Percentiles rank a stretch among this genome's conserved stretches.
Evolutionary conservation across 2,329 filamentous ascomycete genomes (phyloP).

Genomic region (Fusarium dimerum): DNA sequence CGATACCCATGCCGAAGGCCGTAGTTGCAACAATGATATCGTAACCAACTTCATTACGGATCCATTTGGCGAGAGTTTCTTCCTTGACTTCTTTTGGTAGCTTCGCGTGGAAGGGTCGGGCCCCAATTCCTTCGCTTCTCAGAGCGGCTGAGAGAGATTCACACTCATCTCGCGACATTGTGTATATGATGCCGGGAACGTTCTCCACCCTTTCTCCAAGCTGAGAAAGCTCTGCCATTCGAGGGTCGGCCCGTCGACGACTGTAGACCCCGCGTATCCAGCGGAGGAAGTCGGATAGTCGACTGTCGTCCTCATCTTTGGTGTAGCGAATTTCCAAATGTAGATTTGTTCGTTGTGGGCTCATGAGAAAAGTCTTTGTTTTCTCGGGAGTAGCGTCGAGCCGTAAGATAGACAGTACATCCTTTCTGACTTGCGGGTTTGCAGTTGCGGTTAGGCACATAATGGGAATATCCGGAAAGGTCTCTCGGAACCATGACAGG

Average conservation of each 20-base stretch:
- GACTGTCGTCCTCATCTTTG: slow-evolving; percentile 70
- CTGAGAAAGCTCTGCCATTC: slow-evolving; percentile 59
- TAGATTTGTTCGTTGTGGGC: slow-evolving; percentile 79
- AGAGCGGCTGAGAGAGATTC: slow-evolving; percentile 69
- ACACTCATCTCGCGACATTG: slow-evolving; percentile 72
- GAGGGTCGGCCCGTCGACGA: slow-evolving; percentile 62
- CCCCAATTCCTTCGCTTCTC: slow-evolving; percentile 68
- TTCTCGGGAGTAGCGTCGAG: slow-evolving; percentile 59
- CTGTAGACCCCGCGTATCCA: slow-evolving; percentile 77
- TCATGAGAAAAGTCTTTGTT: slow-evolving; percentile 79
- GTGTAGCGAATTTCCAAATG: slow-evolving; percentile 90
- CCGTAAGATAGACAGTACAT: slow-evolving; percentile 76
- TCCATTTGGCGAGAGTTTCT: slow-evolving; percentile 70
- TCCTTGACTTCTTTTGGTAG: slow-evolving; percentile 69
- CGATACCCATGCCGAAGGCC: slow-evolving; percentile 97
- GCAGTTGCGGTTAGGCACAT: slow-evolving; percentile 94
- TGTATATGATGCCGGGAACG: slow-evolving; percentile 79
- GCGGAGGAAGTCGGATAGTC: slow-evolving; percentile 70
- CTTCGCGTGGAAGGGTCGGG: slow-evolving; percentile 72
- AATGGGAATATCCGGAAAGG: slow-evolving; percentile 82
- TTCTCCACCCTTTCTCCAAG: slow-evolving; percentile 59
- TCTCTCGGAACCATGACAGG: slow-evolving; percentile 80
- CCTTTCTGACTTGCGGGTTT: slow-evolving; percentile 75
- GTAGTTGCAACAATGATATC: slow-evolving; percentile 94
- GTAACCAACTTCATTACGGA: slow-evolving; percentile 72